Evolutionary conservation across 78 protist genomes (phyloP).

Genomic region (Monosiga brevicollis): DNA sequence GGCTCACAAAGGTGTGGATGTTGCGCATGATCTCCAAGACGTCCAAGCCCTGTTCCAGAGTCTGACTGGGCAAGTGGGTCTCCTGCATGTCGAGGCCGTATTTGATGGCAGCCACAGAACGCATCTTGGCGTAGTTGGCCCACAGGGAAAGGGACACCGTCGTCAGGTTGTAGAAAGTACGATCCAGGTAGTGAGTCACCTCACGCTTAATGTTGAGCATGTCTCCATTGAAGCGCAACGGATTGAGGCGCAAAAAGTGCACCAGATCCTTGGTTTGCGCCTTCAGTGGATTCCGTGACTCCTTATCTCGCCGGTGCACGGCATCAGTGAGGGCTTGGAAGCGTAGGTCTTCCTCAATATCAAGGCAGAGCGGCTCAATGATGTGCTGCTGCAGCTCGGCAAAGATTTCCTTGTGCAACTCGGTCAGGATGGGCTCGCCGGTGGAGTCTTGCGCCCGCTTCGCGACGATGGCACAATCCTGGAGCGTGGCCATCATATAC

Average conservation of each 20-base stretch:
- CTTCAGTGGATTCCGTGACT: not conserved
- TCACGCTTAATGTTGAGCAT: slow-evolving; percentile 26
- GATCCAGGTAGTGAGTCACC: slow-evolving; percentile 67
- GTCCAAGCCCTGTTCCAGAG: slow-evolving; percentile 84
- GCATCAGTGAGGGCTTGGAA: slow-evolving; percentile 38
- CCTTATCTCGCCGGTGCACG: not conserved
- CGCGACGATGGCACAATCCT: too few species aligned
- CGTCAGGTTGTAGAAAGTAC: slow-evolving; percentile 85
- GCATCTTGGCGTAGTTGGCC: slow-evolving; percentile 87
- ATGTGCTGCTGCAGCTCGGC: slow-evolving; percentile 21
- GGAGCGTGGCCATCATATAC: slow-evolving; percentile 53
- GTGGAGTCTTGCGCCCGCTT: too few species aligned
- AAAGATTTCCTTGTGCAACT: not conserved
- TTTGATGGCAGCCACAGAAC: slow-evolving; percentile 59
- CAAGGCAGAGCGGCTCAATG: slow-evolving; percentile 65
- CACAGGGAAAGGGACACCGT: slow-evolving; percentile 80
- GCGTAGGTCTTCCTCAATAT: slow-evolving; percentile 78
- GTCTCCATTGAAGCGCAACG: not conserved
- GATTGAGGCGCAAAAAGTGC: not conserved
- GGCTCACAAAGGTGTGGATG: slow-evolving; percentile 85
- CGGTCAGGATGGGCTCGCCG: too few species aligned
- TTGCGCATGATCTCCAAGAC: slow-evolving; percentile 87
- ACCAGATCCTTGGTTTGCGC: not conserved
- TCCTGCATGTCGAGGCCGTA: slow-evolving; percentile 62
- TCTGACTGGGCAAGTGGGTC: slow-evolving; percentile 74